Evolutionary conservation across 1,284 basidiomycete species (phyloP), one percentile per base, ranked within the genome.

Genomic region (Neolentinus lepideus): DNA sequence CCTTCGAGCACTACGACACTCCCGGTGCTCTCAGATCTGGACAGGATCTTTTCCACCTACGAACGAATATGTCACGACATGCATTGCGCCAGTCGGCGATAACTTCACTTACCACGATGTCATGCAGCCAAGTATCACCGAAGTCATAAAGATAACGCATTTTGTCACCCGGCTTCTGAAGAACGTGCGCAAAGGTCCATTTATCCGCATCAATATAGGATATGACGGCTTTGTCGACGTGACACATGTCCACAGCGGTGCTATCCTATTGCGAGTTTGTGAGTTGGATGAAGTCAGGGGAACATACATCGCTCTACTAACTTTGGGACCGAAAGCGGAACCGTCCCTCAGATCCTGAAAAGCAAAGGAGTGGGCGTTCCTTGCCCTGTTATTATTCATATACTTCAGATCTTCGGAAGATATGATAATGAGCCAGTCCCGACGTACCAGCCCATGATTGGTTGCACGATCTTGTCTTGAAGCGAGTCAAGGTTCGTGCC

Each of bases 91-190:
- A 21, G 10, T 47, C 24, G 24, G 10, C 45, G 19, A 9, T 47
- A 19, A 19, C n/a, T n/a, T n/a, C n/a, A 25, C 58, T 22, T 29
- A 57, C 58, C n/a, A 16, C 57, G 27, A 67, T 65, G 21, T 62
- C 58, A 53, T 68, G 64, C 48, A 53, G 60, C 61, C 63, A 68
- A 51, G 62, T 64, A 51, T 69, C 67, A 3, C 67, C 67, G 56
- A 66, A 66, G 55, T 67, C 67, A 51, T 67, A 67, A 36, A 67
- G 57, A 51, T 67, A 67, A 2, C 64, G 66, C 48, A 69, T 57
- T 33, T 60, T 45, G 53, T 67, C 60, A 16, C 64, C 66, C 54
- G 66, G 63, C 47, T 64, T 61, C 2, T 56, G 55, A 29, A 65
- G 65, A 3, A 50, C 6, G 47, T 50, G 47, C 11, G 47, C 47